Evolutionary conservation across 441 rosid genomes (phyloP).

Genomic region (Croton laevigatus): DNA sequence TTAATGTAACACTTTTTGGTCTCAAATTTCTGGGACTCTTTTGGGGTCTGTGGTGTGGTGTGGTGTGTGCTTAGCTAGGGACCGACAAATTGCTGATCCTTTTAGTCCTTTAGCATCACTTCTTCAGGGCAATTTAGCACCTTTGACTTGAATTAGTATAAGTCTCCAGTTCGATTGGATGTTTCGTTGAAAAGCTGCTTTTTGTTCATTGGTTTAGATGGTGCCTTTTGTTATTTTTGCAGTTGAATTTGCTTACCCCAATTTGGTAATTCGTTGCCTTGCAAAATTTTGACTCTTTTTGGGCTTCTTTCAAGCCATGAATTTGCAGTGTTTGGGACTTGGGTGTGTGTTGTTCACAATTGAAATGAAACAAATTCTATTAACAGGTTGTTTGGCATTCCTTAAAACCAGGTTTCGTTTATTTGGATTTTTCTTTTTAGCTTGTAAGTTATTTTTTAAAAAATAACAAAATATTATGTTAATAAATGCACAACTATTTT

Average conservation of each 20-base stretch:
- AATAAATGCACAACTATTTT: too few relatives aligned
- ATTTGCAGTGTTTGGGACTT: background rate
- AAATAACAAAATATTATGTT: too few relatives aligned
- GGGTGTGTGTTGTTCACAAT: too few relatives aligned
- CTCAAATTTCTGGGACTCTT: background rate
- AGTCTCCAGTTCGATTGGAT: too few relatives aligned
- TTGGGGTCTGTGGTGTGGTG: background rate
- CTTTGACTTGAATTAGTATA: background rate
- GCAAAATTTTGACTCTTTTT: background rate
- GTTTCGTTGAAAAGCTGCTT: too few relatives aligned
- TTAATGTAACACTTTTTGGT: background rate
- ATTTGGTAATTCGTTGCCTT: background rate
- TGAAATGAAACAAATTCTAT: too few relatives aligned
- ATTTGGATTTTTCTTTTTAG: too few relatives aligned
- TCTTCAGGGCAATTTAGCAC: background rate
- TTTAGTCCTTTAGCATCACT: background rate
- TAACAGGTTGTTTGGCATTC: too few relatives aligned
- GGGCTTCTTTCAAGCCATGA: background rate
- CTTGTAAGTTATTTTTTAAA: too few relatives aligned
- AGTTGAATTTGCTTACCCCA: background rate
- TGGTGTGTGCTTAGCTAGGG: background rate
- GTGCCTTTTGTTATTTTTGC: background rate
- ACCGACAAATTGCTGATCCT: background rate
- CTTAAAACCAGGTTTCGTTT: too few relatives aligned
- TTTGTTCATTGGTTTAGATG: background rate